Base-by-base conservation (phyloP, 2,329 filamentous ascomycete genomes). In the Colletotrichum sp. region DNA sequence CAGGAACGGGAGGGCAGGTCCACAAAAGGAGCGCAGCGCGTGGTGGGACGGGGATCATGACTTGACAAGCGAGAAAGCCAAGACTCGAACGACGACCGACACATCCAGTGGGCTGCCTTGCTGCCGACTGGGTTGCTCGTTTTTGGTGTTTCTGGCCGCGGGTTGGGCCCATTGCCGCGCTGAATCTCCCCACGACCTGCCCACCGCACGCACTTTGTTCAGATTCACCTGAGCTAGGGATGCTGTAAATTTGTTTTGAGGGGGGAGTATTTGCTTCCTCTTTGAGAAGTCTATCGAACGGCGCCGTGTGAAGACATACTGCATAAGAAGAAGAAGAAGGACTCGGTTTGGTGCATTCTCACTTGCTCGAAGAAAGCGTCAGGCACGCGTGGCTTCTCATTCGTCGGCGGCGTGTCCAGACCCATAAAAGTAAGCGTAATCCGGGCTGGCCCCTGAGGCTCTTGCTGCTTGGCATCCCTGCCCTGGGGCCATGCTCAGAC, bases 401-500 rank as follows among this genome's bases (percentile, higher is more conserved):
- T 75, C 61, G 72, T 62, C 39, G 6, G 16, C 6, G 8, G 11
- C 5, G 25, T 12, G 15, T 15, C 6, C 5, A n/a, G 69, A 16
- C 69, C 63, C 72, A 63, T 2, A n/a, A n/a, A 52, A 39, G 30
- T 57, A 75, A 72, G 62, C 63, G 63, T 72, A 67, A 66, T 72
- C 29, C 63, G 44, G 68, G 29, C 68, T 67, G 29, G 27, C 72
- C 70, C 64, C 65, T 75, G 71, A 75, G 74, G 71, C 74, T 76
- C 74, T 72, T 69, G n/a, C 59, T 61, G 44, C 74, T 68, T 75
- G 71, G 64, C 71, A 69, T 75, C 71, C 71, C 71, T 70, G 70
- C 66, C 64, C 66, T 74, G 71, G 71, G 44, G 9, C 30, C 71
- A 74, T 73, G 73, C 73, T 73, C 69, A 68, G 73, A 76, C 39